A percentile compares a stretch with the other conserved stretches of the same genome.
Evolutionary conservation across 78 protist genomes (phyloP).

Genomic region (Reticulomyxa filosa): DNA sequence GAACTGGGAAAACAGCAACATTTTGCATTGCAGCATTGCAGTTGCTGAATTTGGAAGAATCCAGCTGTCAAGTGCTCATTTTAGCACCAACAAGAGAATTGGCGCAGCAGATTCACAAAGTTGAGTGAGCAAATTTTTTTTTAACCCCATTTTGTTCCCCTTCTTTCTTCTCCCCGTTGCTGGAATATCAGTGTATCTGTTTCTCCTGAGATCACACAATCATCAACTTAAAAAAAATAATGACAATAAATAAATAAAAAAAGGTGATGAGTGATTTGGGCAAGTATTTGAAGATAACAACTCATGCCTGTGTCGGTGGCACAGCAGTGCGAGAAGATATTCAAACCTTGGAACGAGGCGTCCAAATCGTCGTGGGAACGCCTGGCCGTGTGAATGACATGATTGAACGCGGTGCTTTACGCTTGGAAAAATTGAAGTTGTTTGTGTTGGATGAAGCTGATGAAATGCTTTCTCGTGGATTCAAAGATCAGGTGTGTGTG

Average conservation of each 20-base stretch:
- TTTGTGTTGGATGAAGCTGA: conserved; percentile 98
- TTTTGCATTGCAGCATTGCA: conserved; percentile 58
- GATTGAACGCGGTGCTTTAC: conserved; percentile 71
- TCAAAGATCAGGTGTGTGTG: conserved; percentile 94
- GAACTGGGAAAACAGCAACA: conserved; percentile 97
- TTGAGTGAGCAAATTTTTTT: too few relatives aligned
- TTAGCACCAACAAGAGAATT: conserved; percentile 98
- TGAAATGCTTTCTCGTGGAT: conserved; percentile 95
- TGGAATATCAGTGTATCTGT: too few relatives aligned
- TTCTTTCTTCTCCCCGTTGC: too few relatives aligned
- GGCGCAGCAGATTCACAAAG: conserved; percentile 88
- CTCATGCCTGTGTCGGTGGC: conserved; percentile 92
- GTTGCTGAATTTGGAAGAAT: conserved; percentile 29
- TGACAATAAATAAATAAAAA: too few relatives aligned
- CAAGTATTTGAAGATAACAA: conserved; percentile 52
- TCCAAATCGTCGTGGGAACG: conserved; percentile 96
- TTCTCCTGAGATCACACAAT: too few relatives aligned
- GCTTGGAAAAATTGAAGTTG: conserved; percentile 34
- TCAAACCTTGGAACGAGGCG: conserved; percentile 44
- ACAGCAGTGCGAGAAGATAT: conserved; percentile 74
- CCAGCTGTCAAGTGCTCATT: conserved; percentile 71
- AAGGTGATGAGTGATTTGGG: conserved; percentile 60
- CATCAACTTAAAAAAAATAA: too few relatives aligned
- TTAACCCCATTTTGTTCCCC: too few relatives aligned
- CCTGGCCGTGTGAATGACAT: conserved; percentile 98